Percentiles rank a stretch among this genome's conserved stretches.
Evolutionary conservation across 2,329 filamentous ascomycete species (phyloP).

Genomic region (Arthroderma uncinatum): DNA sequence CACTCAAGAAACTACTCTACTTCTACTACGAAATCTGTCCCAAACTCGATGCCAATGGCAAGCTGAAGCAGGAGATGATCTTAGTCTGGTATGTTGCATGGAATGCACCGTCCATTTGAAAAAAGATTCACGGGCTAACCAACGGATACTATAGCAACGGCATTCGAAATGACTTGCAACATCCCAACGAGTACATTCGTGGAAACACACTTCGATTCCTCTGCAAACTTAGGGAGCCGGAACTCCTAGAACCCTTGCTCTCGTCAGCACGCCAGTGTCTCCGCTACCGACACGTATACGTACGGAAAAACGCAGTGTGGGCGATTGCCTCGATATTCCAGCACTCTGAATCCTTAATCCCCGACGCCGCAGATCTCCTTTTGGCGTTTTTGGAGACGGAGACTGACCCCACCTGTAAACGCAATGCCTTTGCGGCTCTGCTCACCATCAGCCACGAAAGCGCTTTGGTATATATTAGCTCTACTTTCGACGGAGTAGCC

Average conservation of each 20-base stretch:
- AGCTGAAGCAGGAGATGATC: slow-evolving; percentile 99
- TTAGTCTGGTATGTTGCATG: slow-evolving; percentile 65
- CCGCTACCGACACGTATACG: slow-evolving; percentile 92
- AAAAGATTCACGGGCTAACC: background rate
- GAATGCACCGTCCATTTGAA: background rate
- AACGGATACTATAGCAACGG: slow-evolving; percentile 59
- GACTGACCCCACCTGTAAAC: slow-evolving; percentile 90
- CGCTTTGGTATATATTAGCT: slow-evolving; percentile 75
- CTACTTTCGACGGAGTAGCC: slow-evolving; percentile 82
- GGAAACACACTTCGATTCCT: slow-evolving; percentile 97
- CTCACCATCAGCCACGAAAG: slow-evolving; percentile 87
- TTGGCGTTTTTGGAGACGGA: slow-evolving; percentile 80
- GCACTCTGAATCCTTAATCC: slow-evolving; percentile 83
- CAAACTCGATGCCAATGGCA: slow-evolving; percentile 81
- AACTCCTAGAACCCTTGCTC: slow-evolving; percentile 90
- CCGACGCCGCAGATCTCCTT: slow-evolving; percentile 87
- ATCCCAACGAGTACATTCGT: slow-evolving; percentile 95
- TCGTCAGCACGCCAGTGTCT: slow-evolving; percentile 86
- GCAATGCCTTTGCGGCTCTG: slow-evolving; percentile 90
- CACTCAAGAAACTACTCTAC: slow-evolving; percentile 94
- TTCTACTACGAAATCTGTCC: slow-evolving; percentile 99
- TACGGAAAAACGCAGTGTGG: slow-evolving; percentile 95
- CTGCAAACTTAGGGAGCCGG: slow-evolving; percentile 87
- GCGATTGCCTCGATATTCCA: slow-evolving; percentile 85
- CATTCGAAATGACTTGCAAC: slow-evolving; percentile 92